Evolutionary conservation across 2,329 filamentous ascomycete species (phyloP), one percentile per base, ranked within the genome.

Genomic region (Ophiostoma ulmi): DNA sequence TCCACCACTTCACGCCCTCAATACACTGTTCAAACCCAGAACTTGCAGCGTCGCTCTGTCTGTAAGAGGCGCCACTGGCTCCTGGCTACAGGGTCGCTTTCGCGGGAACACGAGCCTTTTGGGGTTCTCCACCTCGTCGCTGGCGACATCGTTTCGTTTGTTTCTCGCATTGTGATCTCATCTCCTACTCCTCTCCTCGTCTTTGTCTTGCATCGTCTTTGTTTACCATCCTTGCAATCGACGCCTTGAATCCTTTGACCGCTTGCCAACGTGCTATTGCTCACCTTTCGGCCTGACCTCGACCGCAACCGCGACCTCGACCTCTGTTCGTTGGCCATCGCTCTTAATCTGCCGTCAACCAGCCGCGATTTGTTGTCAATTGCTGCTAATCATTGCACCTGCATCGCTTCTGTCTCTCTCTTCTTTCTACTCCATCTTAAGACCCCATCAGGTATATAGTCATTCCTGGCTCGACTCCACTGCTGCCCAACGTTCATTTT

Each of bases 361-460:
- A 26, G 52, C 52, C 52, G 52, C 52, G 8, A 58, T 10, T 58
- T 22, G 52, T 14, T 26, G 20, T 26, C 52, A 26, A 26, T 58
- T 20, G 31, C 17, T 48, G 17, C 14, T 20, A 48, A 20, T 48
- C 44, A 48, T 48, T 48, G 44, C 44, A 48, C 17, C 52, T 58
- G 52, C 52, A 58, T 58, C 52, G 26, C n/a, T 14, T 55, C 65
- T 63, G 66, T 65, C 52, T 67, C 5, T 38, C 48, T 64, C 14
- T 26, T 64, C 13, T 35, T 20, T 38, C 61, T 64, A 17, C 35
- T 38, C 58, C 22, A 35, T 63, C 26, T 55, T 10, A 22, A 86
- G 73, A 88, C n/a, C 48, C 39, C 36, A 10, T 65, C 68, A 70
- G 68, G 68, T 55, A 64, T 48, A 14, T 4, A 38, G 20, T 38